Evolutionary conservation across 2,329 filamentous ascomycete species (phyloP).

Genomic region (Beauveria pseudobassiana): DNA sequence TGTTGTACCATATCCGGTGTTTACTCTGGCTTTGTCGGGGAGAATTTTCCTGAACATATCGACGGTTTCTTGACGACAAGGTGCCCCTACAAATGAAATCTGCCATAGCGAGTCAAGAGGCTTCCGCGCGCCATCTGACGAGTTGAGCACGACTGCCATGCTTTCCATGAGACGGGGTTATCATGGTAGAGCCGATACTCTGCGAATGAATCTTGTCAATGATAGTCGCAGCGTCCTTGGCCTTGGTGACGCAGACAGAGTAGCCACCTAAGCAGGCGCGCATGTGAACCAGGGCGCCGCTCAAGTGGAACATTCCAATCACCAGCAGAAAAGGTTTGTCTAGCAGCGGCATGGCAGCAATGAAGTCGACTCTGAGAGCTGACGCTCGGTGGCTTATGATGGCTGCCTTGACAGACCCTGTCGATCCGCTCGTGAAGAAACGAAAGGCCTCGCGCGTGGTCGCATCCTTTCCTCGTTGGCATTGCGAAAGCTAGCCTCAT

Average conservation of each 20-base stretch:
- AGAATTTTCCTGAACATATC: not conserved
- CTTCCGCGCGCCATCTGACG: not conserved
- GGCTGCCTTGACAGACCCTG: conserved; percentile 6
- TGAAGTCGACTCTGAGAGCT: not conserved
- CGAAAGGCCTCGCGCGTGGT: conserved; percentile 1
- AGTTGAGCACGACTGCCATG: not conserved
- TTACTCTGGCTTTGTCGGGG: not conserved
- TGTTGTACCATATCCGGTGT: not conserved
- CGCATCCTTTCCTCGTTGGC: not conserved
- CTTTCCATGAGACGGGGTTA: not conserved
- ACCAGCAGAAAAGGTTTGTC: not conserved
- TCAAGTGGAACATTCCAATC: conserved; percentile 2
- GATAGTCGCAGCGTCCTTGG: not conserved
- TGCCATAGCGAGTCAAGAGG: not conserved
- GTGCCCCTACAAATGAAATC: not conserved
- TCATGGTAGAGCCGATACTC: not conserved
- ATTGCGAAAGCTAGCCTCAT: not conserved
- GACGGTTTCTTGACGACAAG: not conserved
- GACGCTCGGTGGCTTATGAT: not conserved
- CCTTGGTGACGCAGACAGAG: not conserved
- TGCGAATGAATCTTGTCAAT: not conserved
- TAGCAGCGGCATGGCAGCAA: not conserved
- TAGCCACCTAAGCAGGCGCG: not conserved
- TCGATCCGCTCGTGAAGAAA: conserved; percentile 6
- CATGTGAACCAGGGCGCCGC: not conserved